Evolutionary conservation across 768 basidiomycete species (phyloP).

Genomic region (Strobilomyces confusus): DNA sequence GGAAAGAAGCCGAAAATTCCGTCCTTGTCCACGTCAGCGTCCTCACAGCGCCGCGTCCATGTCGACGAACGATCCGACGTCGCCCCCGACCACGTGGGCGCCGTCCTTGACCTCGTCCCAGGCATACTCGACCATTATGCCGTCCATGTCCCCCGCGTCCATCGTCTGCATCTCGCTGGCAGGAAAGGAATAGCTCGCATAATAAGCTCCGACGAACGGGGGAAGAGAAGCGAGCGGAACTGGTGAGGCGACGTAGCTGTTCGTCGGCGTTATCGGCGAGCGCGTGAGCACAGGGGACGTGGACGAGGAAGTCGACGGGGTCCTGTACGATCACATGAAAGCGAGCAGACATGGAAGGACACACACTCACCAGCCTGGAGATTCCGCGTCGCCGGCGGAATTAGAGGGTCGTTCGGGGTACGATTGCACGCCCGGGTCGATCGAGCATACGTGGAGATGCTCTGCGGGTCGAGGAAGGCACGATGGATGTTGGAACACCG

Average conservation of each 20-base stretch:
- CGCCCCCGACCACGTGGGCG: not conserved
- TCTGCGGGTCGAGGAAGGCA: not conserved
- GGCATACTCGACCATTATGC: not conserved
- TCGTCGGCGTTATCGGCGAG: not conserved
- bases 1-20: not conserved
- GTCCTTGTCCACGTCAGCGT: not conserved
- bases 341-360: too few species aligned
- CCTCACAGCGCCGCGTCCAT: constrained; percentile 1
- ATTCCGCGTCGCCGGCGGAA: not conserved
- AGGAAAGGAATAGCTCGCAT: not conserved
- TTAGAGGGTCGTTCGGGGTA: not conserved
- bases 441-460: not conserved
- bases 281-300: constrained; percentile 4
- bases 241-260: not conserved
- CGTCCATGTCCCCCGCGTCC: not conserved
- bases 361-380: not conserved
- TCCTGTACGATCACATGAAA: not conserved
- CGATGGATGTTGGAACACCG: not conserved
- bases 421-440: not conserved
- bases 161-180: not conserved
- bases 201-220: not conserved
- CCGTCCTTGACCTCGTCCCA: not conserved
- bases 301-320: constrained; percentile 3
- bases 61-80: not conserved
- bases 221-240: not conserved